Evolutionary conservation across 1,284 basidiomycete species (phyloP).

Genomic region (Apiotrichum domesticum): DNA sequence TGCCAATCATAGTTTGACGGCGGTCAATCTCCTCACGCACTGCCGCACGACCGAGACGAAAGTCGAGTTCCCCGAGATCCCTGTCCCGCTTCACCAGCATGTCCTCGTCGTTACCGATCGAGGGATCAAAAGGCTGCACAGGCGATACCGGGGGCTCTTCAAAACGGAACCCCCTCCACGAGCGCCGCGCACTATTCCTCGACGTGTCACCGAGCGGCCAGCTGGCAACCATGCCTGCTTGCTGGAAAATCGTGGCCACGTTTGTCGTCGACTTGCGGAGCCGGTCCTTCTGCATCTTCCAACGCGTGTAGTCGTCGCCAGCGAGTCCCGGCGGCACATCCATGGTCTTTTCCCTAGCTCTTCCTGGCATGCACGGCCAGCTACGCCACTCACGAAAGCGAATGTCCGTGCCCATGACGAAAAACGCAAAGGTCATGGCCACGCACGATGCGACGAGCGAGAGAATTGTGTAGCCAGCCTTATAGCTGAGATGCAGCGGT

Average conservation of each 20-base stretch:
- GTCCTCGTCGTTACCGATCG: conserved; percentile 7
- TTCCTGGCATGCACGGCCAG: conserved; percentile 27
- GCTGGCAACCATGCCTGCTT: conserved; percentile 26
- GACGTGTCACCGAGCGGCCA: conserved; percentile 32
- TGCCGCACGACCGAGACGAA: conserved; percentile 32
- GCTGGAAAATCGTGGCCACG: conserved; percentile 27
- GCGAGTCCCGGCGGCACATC: conserved; percentile 9
- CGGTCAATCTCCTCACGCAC: conserved; percentile 33
- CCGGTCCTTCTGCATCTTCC: conserved; percentile 26
- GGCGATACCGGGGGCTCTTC: background rate
- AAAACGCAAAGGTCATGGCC: conserved; percentile 49
- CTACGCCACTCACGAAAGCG: conserved; percentile 13
- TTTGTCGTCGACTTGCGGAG: conserved; percentile 15
- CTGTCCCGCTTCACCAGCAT: conserved; percentile 29
- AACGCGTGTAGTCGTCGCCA: conserved; percentile 28
- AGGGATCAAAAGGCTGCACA: background rate
- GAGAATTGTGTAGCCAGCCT: conserved; percentile 47
- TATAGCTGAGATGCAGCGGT: conserved; percentile 43
- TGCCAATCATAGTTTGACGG: conserved; percentile 1
- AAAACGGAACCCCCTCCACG: conserved; percentile 5
- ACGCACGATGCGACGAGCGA: conserved; percentile 45
- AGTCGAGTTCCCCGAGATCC: conserved; percentile 37
- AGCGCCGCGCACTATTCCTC: background rate
- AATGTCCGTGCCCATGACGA: conserved; percentile 48
- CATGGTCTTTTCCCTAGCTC: background rate